Base-by-base conservation (phyloP, 345 rosid genomes). In the Cardiospermum halicacabum region DNA sequence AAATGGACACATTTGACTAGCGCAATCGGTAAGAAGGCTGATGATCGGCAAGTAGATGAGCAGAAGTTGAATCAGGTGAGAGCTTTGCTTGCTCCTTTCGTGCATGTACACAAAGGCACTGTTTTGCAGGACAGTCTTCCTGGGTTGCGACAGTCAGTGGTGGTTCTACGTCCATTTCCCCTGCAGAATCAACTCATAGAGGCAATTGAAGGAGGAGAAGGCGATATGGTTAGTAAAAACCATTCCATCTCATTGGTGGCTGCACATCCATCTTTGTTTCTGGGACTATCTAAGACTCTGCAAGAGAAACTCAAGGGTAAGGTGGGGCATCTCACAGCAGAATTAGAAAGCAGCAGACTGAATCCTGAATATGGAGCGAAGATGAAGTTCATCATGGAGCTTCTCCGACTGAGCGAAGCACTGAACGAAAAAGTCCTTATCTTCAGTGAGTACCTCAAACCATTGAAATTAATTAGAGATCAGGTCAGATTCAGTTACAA, bases 41-140 rank as follows among this genome's bases (percentile, higher is more conserved):
- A 75, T 65, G 73, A 64, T 36, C 42, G 30, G n/a, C 27, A 4
- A 6, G 9, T 57, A 60, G 56, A 69, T 19, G 30, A 39, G 24
- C 43, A 65, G 45, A 69, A 45, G 9, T 43, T 80, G 27, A 51
- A 64, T 18, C 56, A 72, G 64, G 58, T 84, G 7, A 78, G 69
- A 64, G 55, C 12, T 25, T 31, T 72, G 64, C 81, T 89, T 54
- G 69, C 78, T 22, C 88, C 89, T 3, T 85, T 85, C 72, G 92
- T 89, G 70, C 92, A 92, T 70, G 74, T 89, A 30, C 83, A 92
- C 62, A 77, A 69, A 69, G 98, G 96, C 6, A 71, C 49, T 4
- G 80, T 84, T 21, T 83, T 86, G 16, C 77, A 70, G 65, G 73
- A 84, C 49, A 73, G 56, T 36, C 95, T 92, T 63, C 92, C 88